Evolutionary conservation across 306 rosid species (phyloP), one percentile per base, ranked within the genome.

Genomic region (Castanospermum australe): DNA sequence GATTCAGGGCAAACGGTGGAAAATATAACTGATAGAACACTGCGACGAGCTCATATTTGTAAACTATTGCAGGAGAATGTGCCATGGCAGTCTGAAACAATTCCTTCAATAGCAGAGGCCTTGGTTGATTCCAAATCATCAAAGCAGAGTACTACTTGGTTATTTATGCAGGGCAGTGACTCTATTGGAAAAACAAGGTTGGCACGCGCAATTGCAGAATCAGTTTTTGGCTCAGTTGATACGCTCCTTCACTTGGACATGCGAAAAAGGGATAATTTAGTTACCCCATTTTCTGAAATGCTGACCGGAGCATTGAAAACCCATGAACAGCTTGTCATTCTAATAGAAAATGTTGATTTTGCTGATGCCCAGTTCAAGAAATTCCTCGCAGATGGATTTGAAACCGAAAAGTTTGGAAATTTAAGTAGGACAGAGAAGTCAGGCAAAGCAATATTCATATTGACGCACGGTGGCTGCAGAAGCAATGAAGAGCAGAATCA

Each of bases 21-120:
- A 70, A 86, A 62, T 76, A 84, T 68, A 70, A 71, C 83, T 76
- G 92, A 87, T 85, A 76, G 83, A 71, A 76, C 85, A 77, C 51
- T 73, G 63, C 82, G 68, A 75, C 71, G 79, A 84, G 97, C 85
- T 84, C 89, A 81, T 75, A 67, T 90, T 78, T 86, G 89, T 77
- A 89, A 84, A 83, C 67, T 86, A 54, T 84, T 96, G 89, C 91
- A 84, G 86, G 98, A 91, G 88, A 89, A 90, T 85, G 97, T 96
- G 68, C 98, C 98, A 54, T 96, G 99, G 99, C 98, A 91, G 73
- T 89, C 90, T 52, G 94, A 93, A 82, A 83, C 87, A 73, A 71
- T 88, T 83, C 83, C 92, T 80, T 86, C 93, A 30, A 80, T 96
- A 41, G 97, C 92, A 44, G 91, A 89, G 77, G 96, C 89, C 25